phyloP scores from a whole-genome alignment of 176 grass and related monocot genomes.

The bread wheat (Triticum aestivum) region IWGSC_CS_RefSeq_v2.1 NC_057795.1:297325945-297326444 shows the following conservation, averaged over 20 bases:
- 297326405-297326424: neutral
- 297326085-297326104: conserved; percentile 17
- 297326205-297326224: conserved; percentile 94
- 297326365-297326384: neutral
- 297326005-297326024: conserved; percentile 82
- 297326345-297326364: neutral
- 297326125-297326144: conserved; percentile 80
- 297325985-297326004: conserved; percentile 99
- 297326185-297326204: conserved; percentile 96
- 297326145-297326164: conserved; percentile 92
- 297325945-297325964: conserved; percentile 84
- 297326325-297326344: too few species aligned
- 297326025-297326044: conserved; percentile 33
- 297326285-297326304: conserved; percentile 4
- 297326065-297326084: conserved; percentile 9
- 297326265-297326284: conserved; percentile 61
- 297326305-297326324: neutral
- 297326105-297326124: conserved; percentile 93
- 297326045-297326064: conserved; percentile 14
- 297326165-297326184: conserved; percentile 66
- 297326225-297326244: conserved; percentile 97
- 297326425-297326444: neutral
- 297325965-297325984: conserved; percentile 94
- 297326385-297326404: neutral
- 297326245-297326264: conserved; percentile 91